Evolutionary conservation across 805 yeast genomes (phyloP), one percentile per base, ranked within the genome.

Genomic region (Jamesozyma rosinii): DNA sequence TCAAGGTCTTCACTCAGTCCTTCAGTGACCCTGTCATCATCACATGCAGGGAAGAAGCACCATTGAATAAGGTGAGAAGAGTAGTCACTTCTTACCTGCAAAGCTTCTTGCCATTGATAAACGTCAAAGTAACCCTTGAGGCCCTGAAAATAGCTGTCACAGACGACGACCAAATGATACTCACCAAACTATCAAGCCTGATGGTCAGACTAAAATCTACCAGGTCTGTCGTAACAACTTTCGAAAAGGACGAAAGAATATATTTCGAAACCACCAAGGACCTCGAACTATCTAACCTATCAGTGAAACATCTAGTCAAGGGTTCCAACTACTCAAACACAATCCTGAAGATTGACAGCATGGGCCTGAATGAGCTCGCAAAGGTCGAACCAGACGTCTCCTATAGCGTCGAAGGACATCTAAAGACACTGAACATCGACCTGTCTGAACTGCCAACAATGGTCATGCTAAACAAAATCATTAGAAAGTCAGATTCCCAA

Each of bases 61-160:
- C 31, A 15, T 27, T 37, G 6, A 11, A 26, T 5, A 42, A 41
- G 29, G 20, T 14, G 4, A 43, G 38, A 30, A 39, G 42, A 27
- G 21, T 50, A 4, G 9, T 46, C 17, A 44, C 41, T 21, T 36
- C 49, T 10, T 44, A 43, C 30, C 45, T 50, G 40, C 49, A 53
- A 33, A 51, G 54, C 17, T 41, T 66, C 20, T 54, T 68, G 44
- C 73, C 74, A 0, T 36, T 53, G 13, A 35, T 68, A 17, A 61
- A 59, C 33, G 34, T 66, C 3, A 68, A 65, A 44, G 38, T 68
- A 14, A 68, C 66, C 0, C 41, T 68, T 14, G 74, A 69, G 45
- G 71, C 69, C 46, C 63, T 71, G 2, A 59, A 61, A 17, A 5
- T 67, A 17, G 53, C 67, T 36, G 40, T 66, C 6, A 65, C 63